phyloP scores from a whole-genome alignment of 352 stramenopile species.

The Pythium guiyangense region DNA sequence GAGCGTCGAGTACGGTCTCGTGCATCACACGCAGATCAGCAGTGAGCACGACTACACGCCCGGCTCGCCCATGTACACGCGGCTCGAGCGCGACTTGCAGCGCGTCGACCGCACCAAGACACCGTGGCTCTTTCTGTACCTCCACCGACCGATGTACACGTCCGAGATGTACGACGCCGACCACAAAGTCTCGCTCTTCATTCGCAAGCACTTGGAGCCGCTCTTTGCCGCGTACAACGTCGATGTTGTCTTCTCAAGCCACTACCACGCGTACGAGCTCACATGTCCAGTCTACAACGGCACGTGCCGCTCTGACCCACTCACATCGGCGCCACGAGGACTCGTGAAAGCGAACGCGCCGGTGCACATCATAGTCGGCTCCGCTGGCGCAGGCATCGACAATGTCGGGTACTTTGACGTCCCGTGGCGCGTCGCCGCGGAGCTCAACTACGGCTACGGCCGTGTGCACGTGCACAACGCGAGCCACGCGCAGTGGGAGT shows the following conservation, averaged over 20 bases:
- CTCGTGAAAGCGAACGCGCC: conserved; percentile 30
- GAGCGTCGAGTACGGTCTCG: conserved; percentile 39
- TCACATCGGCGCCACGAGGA: conserved; percentile 1
- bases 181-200: conserved; percentile 28
- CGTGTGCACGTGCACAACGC: conserved; percentile 53
- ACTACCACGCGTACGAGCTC: conserved; percentile 59
- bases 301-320: conserved; percentile 15
- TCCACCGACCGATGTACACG: conserved; percentile 49
- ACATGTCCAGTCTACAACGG: conserved; percentile 46
- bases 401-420: conserved; percentile 27
- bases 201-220: conserved; percentile 37
- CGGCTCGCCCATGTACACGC: conserved; percentile 86
- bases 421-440: conserved; percentile 7
- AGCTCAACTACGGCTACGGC: conserved; percentile 28
- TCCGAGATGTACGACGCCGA: conserved; percentile 26
- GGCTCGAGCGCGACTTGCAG: conserved; percentile 82
- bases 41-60: conserved; percentile 88
- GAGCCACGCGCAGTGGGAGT: conserved; percentile 45
- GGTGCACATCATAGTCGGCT: conserved; percentile 49
- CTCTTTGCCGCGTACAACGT: conserved; percentile 39
- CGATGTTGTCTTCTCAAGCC: conserved; percentile 45
- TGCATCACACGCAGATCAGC: conserved; percentile 61
- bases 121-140: conserved; percentile 48
- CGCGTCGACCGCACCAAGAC: conserved; percentile 44
- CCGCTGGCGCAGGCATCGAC: conserved; percentile 33